A percentile compares a stretch with the other conserved stretches of the same genome.
phyloP scores from a whole-genome alignment of 345 rosid species.

The Camelina neglecta region DNA sequence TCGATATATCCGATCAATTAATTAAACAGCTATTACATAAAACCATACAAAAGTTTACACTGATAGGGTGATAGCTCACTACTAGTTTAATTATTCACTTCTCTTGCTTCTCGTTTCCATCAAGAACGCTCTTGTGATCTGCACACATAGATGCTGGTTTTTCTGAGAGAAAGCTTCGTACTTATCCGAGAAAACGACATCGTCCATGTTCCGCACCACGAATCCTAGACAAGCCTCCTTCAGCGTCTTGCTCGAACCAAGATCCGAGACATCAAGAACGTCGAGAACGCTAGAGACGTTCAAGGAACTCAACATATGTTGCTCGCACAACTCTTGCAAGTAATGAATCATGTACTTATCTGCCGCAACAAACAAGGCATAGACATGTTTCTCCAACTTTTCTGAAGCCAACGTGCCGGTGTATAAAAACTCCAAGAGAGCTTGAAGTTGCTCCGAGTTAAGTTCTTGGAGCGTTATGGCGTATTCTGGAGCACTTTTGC shows the following conservation, averaged over 20 bases:
- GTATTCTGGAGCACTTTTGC: constrained; percentile 65
- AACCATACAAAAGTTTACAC: not conserved
- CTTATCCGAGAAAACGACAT: constrained; percentile 56
- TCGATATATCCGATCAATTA: not conserved
- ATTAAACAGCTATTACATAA: not conserved
- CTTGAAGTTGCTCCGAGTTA: constrained; percentile 65
- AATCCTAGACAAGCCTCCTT: constrained; percentile 63
- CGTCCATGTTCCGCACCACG: constrained; percentile 67
- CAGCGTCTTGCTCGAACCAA: constrained; percentile 54
- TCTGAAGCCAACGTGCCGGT: constrained; percentile 57
- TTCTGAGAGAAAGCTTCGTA: constrained; percentile 64
- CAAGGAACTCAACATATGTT: constrained; percentile 57
- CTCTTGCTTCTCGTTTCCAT: constrained; percentile 53
- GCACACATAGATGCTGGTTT: constrained; percentile 64
- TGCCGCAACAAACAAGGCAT: constrained; percentile 62
- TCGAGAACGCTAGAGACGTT: constrained; percentile 61
- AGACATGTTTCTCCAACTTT: constrained; percentile 61
- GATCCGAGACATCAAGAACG: constrained; percentile 62
- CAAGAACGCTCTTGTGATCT: constrained; percentile 70
- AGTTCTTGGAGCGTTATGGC: constrained; percentile 63
- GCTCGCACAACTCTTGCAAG: constrained; percentile 64
- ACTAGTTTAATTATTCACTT: constrained; percentile 18
- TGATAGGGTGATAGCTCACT: not conserved
- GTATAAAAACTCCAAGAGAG: constrained; percentile 82
- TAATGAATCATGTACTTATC: constrained; percentile 77